These are phyloP conservation scores for Candida xyloterini DNA, from an alignment of 805 yeast species.

Conservation along the genomic window DNA sequence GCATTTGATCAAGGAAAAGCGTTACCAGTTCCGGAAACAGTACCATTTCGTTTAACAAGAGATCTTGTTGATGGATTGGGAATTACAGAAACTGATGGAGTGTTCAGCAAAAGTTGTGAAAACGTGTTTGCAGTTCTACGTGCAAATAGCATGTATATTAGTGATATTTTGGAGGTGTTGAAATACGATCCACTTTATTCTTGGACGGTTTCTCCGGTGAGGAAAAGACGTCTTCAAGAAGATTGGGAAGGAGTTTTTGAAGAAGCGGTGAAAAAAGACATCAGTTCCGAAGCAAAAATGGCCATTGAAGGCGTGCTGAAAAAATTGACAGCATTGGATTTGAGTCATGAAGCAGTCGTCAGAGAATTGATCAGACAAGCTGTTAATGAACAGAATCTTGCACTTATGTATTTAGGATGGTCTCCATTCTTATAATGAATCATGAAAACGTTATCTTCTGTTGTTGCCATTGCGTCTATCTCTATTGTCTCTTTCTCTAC, in stretches of 20 bases:
- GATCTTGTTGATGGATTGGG: conserved; percentile 95
- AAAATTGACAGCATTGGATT: conserved; percentile 61
- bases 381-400: conserved; percentile 59
- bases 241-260: conserved; percentile 21
- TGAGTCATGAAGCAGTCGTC: conserved; percentile 82
- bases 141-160: conserved; percentile 61
- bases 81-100: conserved; percentile 75
- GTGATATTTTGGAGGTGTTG: conserved; percentile 80
- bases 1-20: conserved; percentile 92
- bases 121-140: conserved; percentile 67
- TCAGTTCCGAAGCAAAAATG: conserved; percentile 69
- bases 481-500: conserved; percentile 13
- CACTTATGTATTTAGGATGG: conserved; percentile 82
- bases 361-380: conserved; percentile 81
- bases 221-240: conserved; percentile 53
- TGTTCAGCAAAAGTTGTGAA: conserved; percentile 71
- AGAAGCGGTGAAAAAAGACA: conserved; percentile 22
- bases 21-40: conserved; percentile 84
- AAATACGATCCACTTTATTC: conserved; percentile 90
- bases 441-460: neutral
- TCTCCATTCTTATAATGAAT: conserved; percentile 57
- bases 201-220: conserved; percentile 83
- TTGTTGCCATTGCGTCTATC: conserved; percentile 6
- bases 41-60: conserved; percentile 88
- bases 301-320: conserved; percentile 72